A percentile compares a stretch with the other conserved stretches of the same genome.
These are phyloP conservation scores for Lentinus tigrinus DNA, from an alignment of 768 basidiomycete species.

Conservation along the genomic window DNA sequence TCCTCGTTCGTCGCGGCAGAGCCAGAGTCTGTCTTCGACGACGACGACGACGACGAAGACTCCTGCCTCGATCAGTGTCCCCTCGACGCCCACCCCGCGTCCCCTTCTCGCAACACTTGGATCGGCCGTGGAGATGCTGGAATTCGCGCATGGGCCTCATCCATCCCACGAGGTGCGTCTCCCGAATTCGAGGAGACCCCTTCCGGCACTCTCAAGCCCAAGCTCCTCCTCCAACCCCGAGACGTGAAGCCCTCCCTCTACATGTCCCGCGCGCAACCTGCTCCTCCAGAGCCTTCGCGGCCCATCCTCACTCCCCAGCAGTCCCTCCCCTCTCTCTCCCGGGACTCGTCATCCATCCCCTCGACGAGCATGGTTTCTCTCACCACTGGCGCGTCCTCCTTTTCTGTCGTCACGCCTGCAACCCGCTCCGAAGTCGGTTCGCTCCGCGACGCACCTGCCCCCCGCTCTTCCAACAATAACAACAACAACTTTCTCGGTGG, in stretches of 20 bases:
- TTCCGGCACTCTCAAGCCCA: slow-evolving; percentile 6
- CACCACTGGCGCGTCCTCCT: slow-evolving; percentile 47
- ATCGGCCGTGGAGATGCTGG: slow-evolving; percentile 40
- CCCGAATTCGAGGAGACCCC: neutral
- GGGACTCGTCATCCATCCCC: slow-evolving; percentile 8
- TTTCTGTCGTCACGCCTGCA: slow-evolving; percentile 25
- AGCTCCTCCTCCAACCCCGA: slow-evolving; percentile 12
- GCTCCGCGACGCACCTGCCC: slow-evolving; percentile 3
- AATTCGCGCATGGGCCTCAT: slow-evolving; percentile 43
- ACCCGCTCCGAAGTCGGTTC: slow-evolving; percentile 16
- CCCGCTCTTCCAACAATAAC: neutral
- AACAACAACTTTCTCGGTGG: slow-evolving; percentile 15
- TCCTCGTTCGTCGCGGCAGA: slow-evolving; percentile 10
- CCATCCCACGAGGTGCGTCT: slow-evolving; percentile 24
- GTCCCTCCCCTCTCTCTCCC: slow-evolving; percentile 25
- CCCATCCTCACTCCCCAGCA: slow-evolving; percentile 23
- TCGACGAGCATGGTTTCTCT: slow-evolving; percentile 40
- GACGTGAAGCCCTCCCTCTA: slow-evolving; percentile 35
- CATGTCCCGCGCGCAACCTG: slow-evolving; percentile 40
- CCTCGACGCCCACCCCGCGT: neutral
- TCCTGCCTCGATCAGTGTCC: slow-evolving; percentile 2
- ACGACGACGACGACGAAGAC: slow-evolving; percentile 9
- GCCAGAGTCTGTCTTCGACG: slow-evolving; percentile 8
- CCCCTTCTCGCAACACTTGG: slow-evolving; percentile 27
- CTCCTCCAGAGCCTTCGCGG: slow-evolving; percentile 19